phyloP scores from a whole-genome alignment of 2,329 filamentous ascomycete species.

The Periconia sp. region DNA sequence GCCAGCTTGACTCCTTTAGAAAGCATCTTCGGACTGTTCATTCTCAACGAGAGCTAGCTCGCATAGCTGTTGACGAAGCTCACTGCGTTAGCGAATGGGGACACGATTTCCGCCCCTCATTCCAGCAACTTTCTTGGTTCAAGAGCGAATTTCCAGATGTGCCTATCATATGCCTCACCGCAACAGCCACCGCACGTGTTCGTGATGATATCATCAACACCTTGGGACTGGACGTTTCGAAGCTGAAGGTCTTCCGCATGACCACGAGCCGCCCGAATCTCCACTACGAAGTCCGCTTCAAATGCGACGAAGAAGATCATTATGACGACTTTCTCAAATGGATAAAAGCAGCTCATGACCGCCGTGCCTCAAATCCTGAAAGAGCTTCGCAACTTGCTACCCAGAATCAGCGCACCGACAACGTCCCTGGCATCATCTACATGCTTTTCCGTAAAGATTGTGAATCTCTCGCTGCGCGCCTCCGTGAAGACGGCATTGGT shows the following conservation, averaged over 20 bases:
- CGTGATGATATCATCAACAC: constrained; percentile 81
- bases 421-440: constrained; percentile 80
- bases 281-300: constrained; percentile 89
- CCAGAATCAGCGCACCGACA: constrained; percentile 60
- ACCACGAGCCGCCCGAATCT: constrained; percentile 84
- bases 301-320: constrained; percentile 75
- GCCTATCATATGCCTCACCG: constrained; percentile 90
- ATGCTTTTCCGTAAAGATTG: constrained; percentile 77
- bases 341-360: constrained; percentile 74
- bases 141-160: constrained; percentile 80
- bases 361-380: constrained; percentile 64
- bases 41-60: constrained; percentile 80
- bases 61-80: constrained; percentile 90
- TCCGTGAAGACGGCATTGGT: constrained; percentile 72
- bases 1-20: constrained; percentile 78
- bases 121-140: constrained; percentile 87
- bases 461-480: constrained; percentile 69
- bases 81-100: constrained; percentile 99
- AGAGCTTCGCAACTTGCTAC: constrained; percentile 65
- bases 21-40: constrained; percentile 75
- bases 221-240: constrained; percentile 69
- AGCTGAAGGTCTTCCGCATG: constrained; percentile 78
- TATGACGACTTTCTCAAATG: constrained; percentile 77
- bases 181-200: constrained; percentile 83
- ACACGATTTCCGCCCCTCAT: constrained; percentile 93